Percentiles rank a stretch among this genome's conserved stretches.
Conservation (phyloP, 2,329 filamentous ascomycete genomes). For the Cytospora leucostoma region DNA sequence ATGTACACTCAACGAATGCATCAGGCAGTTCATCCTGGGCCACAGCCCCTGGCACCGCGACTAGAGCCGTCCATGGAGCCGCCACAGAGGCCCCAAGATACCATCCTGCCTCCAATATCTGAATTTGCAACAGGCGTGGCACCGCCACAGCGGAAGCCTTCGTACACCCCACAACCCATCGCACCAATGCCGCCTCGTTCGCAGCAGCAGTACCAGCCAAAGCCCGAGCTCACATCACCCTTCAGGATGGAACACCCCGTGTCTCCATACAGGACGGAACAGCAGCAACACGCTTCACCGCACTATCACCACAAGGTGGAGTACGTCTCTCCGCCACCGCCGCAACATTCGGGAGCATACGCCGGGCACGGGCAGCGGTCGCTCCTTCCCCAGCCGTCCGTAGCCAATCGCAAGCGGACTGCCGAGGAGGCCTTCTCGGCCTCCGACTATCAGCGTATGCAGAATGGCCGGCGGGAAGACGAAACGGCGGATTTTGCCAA, state of each 20-base stretch:
- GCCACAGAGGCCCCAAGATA: slow-evolving; percentile 13
- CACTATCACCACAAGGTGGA: slow-evolving; percentile 18
- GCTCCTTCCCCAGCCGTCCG: slow-evolving; percentile 2
- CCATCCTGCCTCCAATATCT: slow-evolving; percentile 21
- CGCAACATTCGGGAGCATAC: slow-evolving; percentile 8
- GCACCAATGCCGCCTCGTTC: slow-evolving; percentile 21
- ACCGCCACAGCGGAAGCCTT: slow-evolving; percentile 17
- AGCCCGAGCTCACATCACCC: slow-evolving; percentile 14
- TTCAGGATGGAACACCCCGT: slow-evolving; percentile 13
- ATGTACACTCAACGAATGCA: slow-evolving; percentile 22
- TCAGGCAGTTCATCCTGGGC: slow-evolving; percentile 12
- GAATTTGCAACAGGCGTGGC: slow-evolving; percentile 1
- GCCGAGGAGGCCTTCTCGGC: slow-evolving; percentile 21
- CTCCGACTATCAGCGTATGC: slow-evolving; percentile 19
- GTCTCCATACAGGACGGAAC: slow-evolving; percentile 14
- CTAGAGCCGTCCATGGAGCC: slow-evolving; percentile 22
- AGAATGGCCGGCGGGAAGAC: slow-evolving; percentile 23
- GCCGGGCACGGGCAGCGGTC: background rate
- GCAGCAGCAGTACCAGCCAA: slow-evolving; percentile 13
- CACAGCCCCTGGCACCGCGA: slow-evolving; percentile 21
- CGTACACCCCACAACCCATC: slow-evolving; percentile 12
- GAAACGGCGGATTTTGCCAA: slow-evolving; percentile 7
- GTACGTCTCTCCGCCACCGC: slow-evolving; percentile 1
- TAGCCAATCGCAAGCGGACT: slow-evolving; percentile 20
- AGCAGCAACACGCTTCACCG: background rate